Evolutionary conservation across 768 basidiomycete species (phyloP).

Genomic region (Suillus spraguei): DNA sequence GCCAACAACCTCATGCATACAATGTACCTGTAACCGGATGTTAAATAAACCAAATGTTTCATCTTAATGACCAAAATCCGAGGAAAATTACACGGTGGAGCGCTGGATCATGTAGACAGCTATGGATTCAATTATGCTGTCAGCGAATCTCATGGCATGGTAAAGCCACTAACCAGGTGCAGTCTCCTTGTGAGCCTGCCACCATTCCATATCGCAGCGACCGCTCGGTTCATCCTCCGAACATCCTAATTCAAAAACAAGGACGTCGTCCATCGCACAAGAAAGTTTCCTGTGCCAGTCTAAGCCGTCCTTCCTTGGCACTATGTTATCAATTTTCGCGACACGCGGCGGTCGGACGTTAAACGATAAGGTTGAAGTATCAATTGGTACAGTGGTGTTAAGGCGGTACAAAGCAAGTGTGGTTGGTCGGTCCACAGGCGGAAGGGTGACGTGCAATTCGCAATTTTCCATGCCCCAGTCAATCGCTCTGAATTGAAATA

Average conservation of each 20-base stretch:
- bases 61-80: background rate
- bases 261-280: conserved; percentile 6
- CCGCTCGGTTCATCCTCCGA: background rate
- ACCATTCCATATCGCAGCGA: conserved; percentile 1
- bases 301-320: background rate
- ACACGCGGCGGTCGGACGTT: background rate
- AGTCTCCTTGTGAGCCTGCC: background rate
- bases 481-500: conserved; percentile 4
- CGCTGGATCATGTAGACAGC: conserved; percentile 2
- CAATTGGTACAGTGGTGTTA: background rate
- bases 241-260: conserved; percentile 1
- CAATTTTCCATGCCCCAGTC: conserved; percentile 6
- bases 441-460: background rate
- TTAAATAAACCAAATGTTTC: background rate
- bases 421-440: background rate
- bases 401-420: background rate
- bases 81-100: background rate
- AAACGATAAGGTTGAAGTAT: background rate
- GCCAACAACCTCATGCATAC: background rate
- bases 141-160: background rate
- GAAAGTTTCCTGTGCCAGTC: conserved; percentile 3
- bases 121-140: background rate
- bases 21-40: background rate
- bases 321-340: background rate
- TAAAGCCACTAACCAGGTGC: background rate